These are phyloP conservation scores for Ambispora gerdemannii DNA, from an alignment of 192 early-diverging fungal species.

Conservation along the genomic window DNA sequence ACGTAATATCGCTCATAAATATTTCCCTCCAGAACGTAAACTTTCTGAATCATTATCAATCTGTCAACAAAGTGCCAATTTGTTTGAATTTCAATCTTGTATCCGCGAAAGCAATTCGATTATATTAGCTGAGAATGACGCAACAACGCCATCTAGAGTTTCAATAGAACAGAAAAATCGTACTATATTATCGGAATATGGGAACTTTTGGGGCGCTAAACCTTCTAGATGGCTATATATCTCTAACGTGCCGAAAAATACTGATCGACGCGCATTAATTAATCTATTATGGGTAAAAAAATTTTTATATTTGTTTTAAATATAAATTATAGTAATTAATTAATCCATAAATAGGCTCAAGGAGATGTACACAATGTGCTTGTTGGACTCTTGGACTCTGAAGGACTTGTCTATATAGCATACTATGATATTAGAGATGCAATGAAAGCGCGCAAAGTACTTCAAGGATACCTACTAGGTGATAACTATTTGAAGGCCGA, in stretches of 20 bases:
- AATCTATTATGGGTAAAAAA: no score
- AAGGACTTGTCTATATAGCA: conserved; percentile 9
- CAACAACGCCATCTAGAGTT: not conserved
- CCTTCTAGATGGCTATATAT: conserved; percentile 17
- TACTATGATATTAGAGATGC: conserved; percentile 25
- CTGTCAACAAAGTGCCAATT: not conserved
- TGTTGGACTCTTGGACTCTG: not conserved
- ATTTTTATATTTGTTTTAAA: not conserved
- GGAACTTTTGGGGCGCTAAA: conserved; percentile 5
- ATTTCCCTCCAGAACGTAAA: no score
- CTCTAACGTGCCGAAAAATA: conserved; percentile 4
- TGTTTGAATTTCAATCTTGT: not conserved
- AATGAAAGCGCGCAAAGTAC: not conserved
- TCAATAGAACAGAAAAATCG: no score
- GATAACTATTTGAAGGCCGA: not conserved
- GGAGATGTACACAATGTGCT: conserved; percentile 6
- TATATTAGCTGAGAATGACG: no score
- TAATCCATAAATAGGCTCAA: not conserved
- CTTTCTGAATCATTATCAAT: no score
- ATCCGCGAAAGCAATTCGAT: not conserved
- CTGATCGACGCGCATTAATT: not conserved
- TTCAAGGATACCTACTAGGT: conserved; percentile 3
- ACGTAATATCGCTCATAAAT: no score
- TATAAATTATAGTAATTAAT: not conserved
- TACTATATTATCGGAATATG: no score